Evolutionary conservation across 441 rosid species (phyloP), one percentile per base, ranked within the genome.

Genomic region (Adansonia grandidieri): DNA sequence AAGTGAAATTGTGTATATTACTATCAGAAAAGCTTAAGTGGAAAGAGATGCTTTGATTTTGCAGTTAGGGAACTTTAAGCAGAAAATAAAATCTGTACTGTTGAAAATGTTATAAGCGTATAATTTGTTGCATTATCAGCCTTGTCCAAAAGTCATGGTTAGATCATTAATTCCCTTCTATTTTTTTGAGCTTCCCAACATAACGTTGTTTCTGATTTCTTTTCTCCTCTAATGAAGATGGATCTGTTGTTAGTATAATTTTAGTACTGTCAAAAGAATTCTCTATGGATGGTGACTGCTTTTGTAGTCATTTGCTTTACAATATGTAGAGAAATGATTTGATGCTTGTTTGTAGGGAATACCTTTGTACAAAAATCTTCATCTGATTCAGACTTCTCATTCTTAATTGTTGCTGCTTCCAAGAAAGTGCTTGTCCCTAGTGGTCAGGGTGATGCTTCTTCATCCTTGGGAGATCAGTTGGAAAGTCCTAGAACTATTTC

Each of bases 361-460:
- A 79, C 89, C 48, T 84, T 82, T 80, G 87, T 89, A 79, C 89
- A 84, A 84, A 91, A 84, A 80, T 85, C 89, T 71, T 86, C 96
- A 1, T 75, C 78, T 83, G 94, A 92, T 75, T 85, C 90, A 45
- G 92, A 88, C 10, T 75, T 88, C 42, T 81, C 93, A 15, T 90
- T 88, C 15, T n/a, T 86, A 76, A 78, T 83, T 14, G 87, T 88
- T 71, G 79, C 91, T 58, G 78, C 92, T 47, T 90, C 98, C 53
- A 89, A 86, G 73, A 90, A 89, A 84, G 80, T 90, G 78, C 86
- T 91, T 69, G 94, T 88, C 84, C 91, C 93, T 42, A 89, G 81
- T 51, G 83, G 82, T 69, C 86, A 80, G 71, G 77, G 80, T 61
- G 89, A 81, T 74, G 86, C 74, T 74, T 78, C 89, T 78, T 67